Evolutionary conservation across 2,329 filamentous ascomycete genomes (phyloP), one percentile per base, ranked within the genome.

Genomic region (Rhynchosporium graminicola): DNA sequence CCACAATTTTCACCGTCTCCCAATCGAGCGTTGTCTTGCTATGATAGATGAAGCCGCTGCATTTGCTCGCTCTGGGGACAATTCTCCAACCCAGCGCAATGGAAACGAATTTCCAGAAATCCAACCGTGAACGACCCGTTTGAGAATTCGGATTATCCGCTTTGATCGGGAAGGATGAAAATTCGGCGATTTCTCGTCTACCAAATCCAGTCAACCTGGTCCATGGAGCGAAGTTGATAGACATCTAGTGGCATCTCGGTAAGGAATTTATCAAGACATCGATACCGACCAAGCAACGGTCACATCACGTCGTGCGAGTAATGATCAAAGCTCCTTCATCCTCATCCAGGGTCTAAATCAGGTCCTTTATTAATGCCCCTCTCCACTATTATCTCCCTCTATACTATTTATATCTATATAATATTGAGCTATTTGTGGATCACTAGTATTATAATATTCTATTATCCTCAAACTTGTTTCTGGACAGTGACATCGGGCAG

Each of bases 61-160:
- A 10, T 36, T 36, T 5, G 33, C 6, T 36, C 33, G 33, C 33
- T 36, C 20, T 20, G 20, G 20, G 9, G 51, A 54, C 36, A 40
- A 36, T 36, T 54, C 38, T 33, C 36, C 36, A 20, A 54, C 36
- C 51, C 51, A 54, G 51, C 51, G 33, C 8, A 54, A 54, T 40
- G 51, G 51, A 54, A 54, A 54, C 51, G 51, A 54, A 54, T 28
- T 54, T 13, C 51, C 51, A 54, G 51, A 20, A 36, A 40, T 54
- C 33, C n/a, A 46, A 9, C 20, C 20, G 20, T 46, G 43, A 45
- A 6, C 13, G 15, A n/a, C 20, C 5, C 10, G 43, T 10, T 29
- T 26, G 46, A 48, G 46, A 29, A 48, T 13, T 10, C 46, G 28
- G 20, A 29, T 12, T 3, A 20, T 4, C n/a, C 2, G 4, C n/a